These are phyloP conservation scores for Bacterosira constricta DNA, from an alignment of 108 stramenopile species.

Conservation along the genomic window DNA sequence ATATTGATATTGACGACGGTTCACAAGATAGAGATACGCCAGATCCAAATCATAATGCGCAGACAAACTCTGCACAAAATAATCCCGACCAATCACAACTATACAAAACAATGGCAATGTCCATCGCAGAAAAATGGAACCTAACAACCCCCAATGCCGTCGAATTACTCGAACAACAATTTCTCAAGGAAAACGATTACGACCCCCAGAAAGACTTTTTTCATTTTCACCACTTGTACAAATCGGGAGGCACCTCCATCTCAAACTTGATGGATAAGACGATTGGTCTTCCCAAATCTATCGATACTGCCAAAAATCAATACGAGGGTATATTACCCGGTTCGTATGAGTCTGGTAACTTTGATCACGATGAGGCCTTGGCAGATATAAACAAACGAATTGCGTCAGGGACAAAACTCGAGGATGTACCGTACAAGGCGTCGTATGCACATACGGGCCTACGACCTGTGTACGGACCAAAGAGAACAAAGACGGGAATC, in stretches of 20 bases:
- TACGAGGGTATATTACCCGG: conserved; percentile 34
- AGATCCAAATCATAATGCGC: too few species aligned
- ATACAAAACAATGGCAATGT: background rate
- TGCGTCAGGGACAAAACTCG: background rate
- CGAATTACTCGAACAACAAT: conserved; percentile 21
- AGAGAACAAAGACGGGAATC: conserved; percentile 27
- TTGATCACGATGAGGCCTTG: conserved; percentile 46
- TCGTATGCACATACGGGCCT: conserved; percentile 50
- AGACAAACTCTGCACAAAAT: too few species aligned
- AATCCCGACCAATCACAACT: too few species aligned
- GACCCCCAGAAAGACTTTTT: conserved; percentile 29
- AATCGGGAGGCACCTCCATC: conserved; percentile 40
- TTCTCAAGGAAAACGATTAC: conserved; percentile 31
- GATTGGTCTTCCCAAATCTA: background rate
- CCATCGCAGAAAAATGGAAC: conserved; percentile 42
- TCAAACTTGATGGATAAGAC: conserved; percentile 37
- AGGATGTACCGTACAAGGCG: conserved; percentile 33
- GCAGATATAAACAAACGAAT: conserved; percentile 29
- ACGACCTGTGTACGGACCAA: conserved; percentile 37
- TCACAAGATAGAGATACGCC: too few species aligned
- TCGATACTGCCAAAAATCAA: background rate
- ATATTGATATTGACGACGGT: too few species aligned
- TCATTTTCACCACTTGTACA: conserved; percentile 51
- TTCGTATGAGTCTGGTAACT: conserved; percentile 30
- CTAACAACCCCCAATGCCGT: conserved; percentile 32